Evolutionary conservation across 306 rosid species (phyloP).

Genomic region (Abrus pulchellus): DNA sequence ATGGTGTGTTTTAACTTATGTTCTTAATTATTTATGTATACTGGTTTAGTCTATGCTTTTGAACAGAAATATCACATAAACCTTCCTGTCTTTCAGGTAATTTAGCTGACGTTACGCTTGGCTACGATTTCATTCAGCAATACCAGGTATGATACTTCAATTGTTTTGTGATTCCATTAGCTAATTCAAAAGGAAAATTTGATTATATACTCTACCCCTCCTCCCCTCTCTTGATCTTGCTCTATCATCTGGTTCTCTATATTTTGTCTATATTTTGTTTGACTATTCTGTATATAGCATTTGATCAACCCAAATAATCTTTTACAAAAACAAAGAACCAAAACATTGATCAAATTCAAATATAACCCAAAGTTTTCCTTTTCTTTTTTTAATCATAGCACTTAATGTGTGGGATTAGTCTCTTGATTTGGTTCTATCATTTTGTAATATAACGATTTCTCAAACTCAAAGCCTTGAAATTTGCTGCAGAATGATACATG

Average conservation of each 20-base stretch:
- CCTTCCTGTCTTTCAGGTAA: too few species aligned
- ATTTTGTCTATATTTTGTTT: neutral
- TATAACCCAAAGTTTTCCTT: neutral
- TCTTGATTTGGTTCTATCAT: too few species aligned
- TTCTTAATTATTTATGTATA: neutral
- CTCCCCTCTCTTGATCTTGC: neutral
- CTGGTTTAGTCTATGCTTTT: neutral
- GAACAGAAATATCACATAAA: neutral
- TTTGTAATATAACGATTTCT: neutral
- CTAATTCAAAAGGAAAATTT: neutral
- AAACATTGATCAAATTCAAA: neutral
- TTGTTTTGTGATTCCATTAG: neutral
- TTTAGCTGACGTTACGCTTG: slow-evolving; percentile 42
- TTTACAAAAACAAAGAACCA: too few species aligned
- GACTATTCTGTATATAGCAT: neutral
- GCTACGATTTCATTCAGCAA: slow-evolving; percentile 36
- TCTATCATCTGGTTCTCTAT: too few species aligned
- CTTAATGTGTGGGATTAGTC: too few species aligned
- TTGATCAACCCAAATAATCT: neutral
- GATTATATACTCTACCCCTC: too few species aligned
- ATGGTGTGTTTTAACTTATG: slow-evolving; percentile 19
- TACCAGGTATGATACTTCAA: slow-evolving; percentile 35
- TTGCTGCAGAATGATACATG: slow-evolving; percentile 37
- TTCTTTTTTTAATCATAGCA: neutral
- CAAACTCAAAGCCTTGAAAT: neutral